A percentile compares a stretch with the other conserved stretches of the same genome.
These are phyloP conservation scores for Cladophialophora bantiana DNA, from an alignment of 2,329 filamentous ascomycete species.

Conservation along the genomic window DNA sequence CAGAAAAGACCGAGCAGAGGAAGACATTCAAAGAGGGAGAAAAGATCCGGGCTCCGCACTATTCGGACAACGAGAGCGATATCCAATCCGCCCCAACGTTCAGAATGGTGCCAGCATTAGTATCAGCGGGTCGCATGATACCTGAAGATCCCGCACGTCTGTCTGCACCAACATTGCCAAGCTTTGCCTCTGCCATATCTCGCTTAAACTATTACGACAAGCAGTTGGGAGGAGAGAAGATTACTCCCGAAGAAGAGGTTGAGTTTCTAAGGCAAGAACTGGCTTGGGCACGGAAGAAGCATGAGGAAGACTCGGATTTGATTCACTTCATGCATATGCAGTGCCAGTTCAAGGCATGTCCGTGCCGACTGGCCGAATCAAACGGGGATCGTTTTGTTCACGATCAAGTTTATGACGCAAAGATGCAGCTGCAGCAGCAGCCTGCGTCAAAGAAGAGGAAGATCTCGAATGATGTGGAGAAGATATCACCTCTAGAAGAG, in stretches of 20 bases:
- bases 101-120: not conserved
- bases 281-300: conserved; percentile 57
- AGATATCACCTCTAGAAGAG: not conserved
- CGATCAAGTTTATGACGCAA: conserved; percentile 46
- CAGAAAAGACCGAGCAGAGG: not conserved
- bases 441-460: conserved; percentile 35
- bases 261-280: conserved; percentile 58
- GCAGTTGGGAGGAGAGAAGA: conserved; percentile 41
- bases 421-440: conserved; percentile 29
- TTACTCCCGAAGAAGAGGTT: conserved; percentile 50
- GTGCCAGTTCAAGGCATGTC: conserved; percentile 57
- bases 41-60: conserved; percentile 5
- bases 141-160: not conserved
- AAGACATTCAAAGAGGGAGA: conserved; percentile 6
- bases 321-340: conserved; percentile 59
- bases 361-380: conserved; percentile 55
- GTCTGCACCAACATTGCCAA: not conserved
- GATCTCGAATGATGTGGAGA: conserved; percentile 18
- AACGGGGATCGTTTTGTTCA: conserved; percentile 51
- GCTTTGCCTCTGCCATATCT: conserved; percentile 26
- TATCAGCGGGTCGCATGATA: not conserved
- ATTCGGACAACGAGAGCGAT: conserved; percentile 1
- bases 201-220: conserved; percentile 27
- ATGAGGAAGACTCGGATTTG: conserved; percentile 60
- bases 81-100: not conserved